phyloP scores from a whole-genome alignment of 306 rosid species.

The Sphenostylis stenocarpa region DNA sequence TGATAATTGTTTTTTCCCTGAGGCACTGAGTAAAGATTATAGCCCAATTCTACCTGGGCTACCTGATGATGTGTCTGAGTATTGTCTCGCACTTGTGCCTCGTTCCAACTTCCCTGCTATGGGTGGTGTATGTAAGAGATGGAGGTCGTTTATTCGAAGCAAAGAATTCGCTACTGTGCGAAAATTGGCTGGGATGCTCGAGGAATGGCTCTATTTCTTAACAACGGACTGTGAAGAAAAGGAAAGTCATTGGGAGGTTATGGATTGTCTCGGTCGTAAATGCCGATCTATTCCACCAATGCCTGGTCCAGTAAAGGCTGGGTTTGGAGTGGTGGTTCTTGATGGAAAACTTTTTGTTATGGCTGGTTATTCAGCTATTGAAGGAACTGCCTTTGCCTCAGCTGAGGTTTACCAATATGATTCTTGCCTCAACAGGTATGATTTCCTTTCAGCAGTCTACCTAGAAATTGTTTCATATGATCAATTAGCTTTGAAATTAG shows the following conservation, averaged over 20 bases:
- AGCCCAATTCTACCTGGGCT: conserved; percentile 79
- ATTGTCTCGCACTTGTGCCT: conserved; percentile 94
- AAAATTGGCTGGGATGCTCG: conserved; percentile 74
- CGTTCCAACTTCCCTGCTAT: conserved; percentile 68
- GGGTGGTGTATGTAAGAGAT: conserved; percentile 80
- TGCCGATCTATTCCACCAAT: conserved; percentile 62
- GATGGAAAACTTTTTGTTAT: conserved; percentile 78
- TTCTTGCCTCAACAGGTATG: conserved; percentile 64
- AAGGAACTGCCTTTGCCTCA: conserved; percentile 51
- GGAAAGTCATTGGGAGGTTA: conserved; percentile 85
- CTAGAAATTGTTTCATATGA: background rate
- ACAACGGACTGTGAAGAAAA: conserved; percentile 57
- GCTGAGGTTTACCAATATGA: conserved; percentile 75
- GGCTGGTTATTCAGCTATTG: conserved; percentile 58
- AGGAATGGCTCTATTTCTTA: conserved; percentile 92
- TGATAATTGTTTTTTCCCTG: conserved; percentile 37
- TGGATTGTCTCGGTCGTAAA: conserved; percentile 61
- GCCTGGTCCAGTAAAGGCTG: conserved; percentile 67
- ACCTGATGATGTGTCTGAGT: conserved; percentile 93
- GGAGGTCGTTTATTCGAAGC: conserved; percentile 84
- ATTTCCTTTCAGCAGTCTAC: conserved; percentile 19
- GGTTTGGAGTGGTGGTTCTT: conserved; percentile 73
- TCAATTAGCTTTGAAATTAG: background rate
- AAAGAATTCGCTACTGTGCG: conserved; percentile 80
- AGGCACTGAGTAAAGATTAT: conserved; percentile 34